These are phyloP conservation scores for Aspergillus sp. DNA, from an alignment of 2,329 filamentous ascomycete genomes.

Conservation along the genomic window DNA sequence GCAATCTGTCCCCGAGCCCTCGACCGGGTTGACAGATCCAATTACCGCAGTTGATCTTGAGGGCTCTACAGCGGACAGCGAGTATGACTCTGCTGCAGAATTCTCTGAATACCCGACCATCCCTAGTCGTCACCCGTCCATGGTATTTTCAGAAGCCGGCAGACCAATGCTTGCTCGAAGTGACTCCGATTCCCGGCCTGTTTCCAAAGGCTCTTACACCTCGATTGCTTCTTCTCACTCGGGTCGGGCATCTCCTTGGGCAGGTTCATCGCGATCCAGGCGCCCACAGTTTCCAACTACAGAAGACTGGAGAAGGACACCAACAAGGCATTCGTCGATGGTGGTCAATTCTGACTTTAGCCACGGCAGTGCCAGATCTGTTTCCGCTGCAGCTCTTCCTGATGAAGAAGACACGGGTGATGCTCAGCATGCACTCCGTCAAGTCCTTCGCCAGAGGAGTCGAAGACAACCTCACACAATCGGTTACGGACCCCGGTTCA, in stretches of 20 bases:
- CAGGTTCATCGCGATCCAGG: slow-evolving; percentile 25
- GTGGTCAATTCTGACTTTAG: slow-evolving; percentile 27
- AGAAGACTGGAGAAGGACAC: slow-evolving; percentile 26
- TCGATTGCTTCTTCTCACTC: slow-evolving; percentile 38
- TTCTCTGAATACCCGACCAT: slow-evolving; percentile 34
- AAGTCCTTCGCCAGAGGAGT: slow-evolving; percentile 36
- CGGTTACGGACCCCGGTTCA: slow-evolving; percentile 23
- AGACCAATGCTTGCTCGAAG: slow-evolving; percentile 25
- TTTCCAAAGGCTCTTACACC: slow-evolving; percentile 41
- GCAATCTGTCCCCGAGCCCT: slow-evolving; percentile 28
- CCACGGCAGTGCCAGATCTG: slow-evolving; percentile 24
- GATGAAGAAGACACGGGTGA: slow-evolving; percentile 33
- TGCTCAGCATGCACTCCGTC: slow-evolving; percentile 44
- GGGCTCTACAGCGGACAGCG: slow-evolving; percentile 38
- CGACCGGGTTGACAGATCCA: slow-evolving; percentile 30
- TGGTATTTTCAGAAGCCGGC: slow-evolving; percentile 30
- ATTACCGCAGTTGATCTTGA: slow-evolving; percentile 36
- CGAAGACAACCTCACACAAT: slow-evolving; percentile 23
- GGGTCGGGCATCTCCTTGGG: slow-evolving; percentile 38
- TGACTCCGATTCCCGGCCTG: slow-evolving; percentile 33
- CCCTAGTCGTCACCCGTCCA: slow-evolving; percentile 35
- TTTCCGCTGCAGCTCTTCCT: slow-evolving; percentile 16
- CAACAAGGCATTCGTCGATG: slow-evolving; percentile 29
- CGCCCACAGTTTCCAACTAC: slow-evolving; percentile 18
- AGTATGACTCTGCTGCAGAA: slow-evolving; percentile 34